A percentile compares a stretch with the other conserved stretches of the same genome.
Conservation (phyloP, 2,329 filamentous ascomycete species). For the Pseudocercospora pini-densiflorae region DNA sequence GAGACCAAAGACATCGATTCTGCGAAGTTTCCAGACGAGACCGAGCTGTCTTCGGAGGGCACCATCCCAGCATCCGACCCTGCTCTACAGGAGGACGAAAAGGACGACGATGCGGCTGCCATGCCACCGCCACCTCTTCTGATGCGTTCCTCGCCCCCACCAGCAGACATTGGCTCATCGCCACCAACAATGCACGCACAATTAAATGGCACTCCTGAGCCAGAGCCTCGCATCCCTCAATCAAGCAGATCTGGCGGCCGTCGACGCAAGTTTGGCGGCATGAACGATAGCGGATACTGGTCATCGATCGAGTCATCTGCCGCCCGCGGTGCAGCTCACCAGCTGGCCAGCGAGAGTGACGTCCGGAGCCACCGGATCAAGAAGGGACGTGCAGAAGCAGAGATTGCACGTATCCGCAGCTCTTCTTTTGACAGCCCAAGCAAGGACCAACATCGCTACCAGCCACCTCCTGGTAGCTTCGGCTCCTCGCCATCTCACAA, state of each 20-base stretch:
- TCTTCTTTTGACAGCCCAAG: conserved; percentile 93
- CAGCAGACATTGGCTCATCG: conserved; percentile 81
- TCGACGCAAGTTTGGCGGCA: conserved; percentile 76
- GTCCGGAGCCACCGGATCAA: conserved; percentile 71
- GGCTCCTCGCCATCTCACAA: conserved; percentile 45
- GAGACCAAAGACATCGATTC: conserved; percentile 53
- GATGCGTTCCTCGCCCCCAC: conserved; percentile 71
- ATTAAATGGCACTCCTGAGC: conserved; percentile 77
- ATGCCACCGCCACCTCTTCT: conserved; percentile 48
- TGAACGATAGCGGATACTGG: conserved; percentile 96
- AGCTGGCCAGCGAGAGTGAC: conserved; percentile 74
- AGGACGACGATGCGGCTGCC: conserved; percentile 44
- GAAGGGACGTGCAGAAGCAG: conserved; percentile 89
- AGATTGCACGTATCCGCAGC: conserved; percentile 89
- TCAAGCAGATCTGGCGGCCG: conserved; percentile 69
- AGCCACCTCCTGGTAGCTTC: conserved; percentile 46
- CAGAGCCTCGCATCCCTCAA: conserved; percentile 62
- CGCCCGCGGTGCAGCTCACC: conserved; percentile 64
- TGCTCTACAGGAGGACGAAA: conserved; percentile 53
- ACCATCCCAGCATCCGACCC: conserved; percentile 58
- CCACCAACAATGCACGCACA: conserved; percentile 75
- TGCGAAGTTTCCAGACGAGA: conserved; percentile 56
- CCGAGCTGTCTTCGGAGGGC: conserved; percentile 56
- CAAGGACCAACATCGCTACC: conserved; percentile 60
- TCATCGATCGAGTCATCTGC: conserved; percentile 93